Percentiles rank a stretch among this genome's conserved stretches.
These are phyloP conservation scores for Francoa sonchifolia DNA, from an alignment of 441 rosid species.

Conservation along the genomic window DNA sequence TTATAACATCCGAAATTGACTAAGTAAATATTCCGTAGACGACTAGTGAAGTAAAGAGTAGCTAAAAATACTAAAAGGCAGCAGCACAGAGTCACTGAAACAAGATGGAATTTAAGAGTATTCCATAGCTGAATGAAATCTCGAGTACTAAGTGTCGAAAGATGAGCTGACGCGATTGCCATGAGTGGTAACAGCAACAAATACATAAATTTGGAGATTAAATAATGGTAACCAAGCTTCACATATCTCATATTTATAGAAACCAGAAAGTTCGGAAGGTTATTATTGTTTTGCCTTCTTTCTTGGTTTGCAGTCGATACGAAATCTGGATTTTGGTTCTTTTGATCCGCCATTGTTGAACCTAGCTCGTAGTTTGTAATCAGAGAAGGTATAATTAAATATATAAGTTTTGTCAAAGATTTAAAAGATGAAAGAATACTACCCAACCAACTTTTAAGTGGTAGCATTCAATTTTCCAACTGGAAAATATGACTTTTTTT, in stretches of 20 bases:
- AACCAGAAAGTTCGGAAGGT: neutral
- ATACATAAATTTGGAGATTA: neutral
- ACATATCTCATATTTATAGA: neutral
- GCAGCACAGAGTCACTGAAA: slow-evolving; percentile 10
- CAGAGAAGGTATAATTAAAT: too few species aligned
- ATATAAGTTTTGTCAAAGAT: too few species aligned
- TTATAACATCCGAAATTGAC: slow-evolving; percentile 17
- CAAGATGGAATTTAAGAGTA: slow-evolving; percentile 14
- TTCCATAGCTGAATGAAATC: slow-evolving; percentile 11
- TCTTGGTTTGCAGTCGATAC: too few species aligned
- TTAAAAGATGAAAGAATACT: too few species aligned
- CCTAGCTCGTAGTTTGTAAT: too few species aligned
- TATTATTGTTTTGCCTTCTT: too few species aligned
- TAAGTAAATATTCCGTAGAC: slow-evolving; percentile 13
- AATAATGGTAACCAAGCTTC: neutral
- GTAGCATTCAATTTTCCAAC: too few species aligned
- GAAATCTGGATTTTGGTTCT: too few species aligned
- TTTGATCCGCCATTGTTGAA: too few species aligned
- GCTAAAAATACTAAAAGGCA: slow-evolving; percentile 9
- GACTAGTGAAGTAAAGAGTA: slow-evolving; percentile 13
- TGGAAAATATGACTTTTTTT: too few species aligned
- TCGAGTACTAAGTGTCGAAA: neutral
- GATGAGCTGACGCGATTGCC: neutral
- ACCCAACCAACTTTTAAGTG: too few species aligned
- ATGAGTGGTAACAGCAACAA: neutral